Evolutionary conservation across 2,329 filamentous ascomycete species (phyloP), one percentile per base, ranked within the genome.

Genomic region (Apiospora arundinis): DNA sequence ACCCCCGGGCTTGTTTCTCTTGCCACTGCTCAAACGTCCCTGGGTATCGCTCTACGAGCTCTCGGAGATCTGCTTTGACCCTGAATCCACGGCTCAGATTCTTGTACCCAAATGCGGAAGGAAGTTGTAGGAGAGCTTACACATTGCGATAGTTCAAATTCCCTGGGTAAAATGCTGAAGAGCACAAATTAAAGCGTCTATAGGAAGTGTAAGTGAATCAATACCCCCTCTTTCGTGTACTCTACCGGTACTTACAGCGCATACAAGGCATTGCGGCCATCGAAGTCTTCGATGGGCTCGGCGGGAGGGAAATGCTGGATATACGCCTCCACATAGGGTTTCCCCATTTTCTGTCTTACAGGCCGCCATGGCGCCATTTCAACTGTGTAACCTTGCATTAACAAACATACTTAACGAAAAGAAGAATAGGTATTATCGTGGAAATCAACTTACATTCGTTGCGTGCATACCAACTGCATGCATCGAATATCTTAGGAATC

Each of bases 401-500:
- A 11, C 9, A n/a, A 14, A 12, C 8, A 4, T 14, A 25, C 1
- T 25, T 7, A 1, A n/a, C 1, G 12, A 25, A 4, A 6, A 32
- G 32, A 32, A 32, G 32, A 32, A 32, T 32, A 32, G 6, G 14
- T 5, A 52, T 6, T 0, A 28, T 16, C 9, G 9, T 14, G 28
- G 23, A 28, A 14, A 28, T 3, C 12, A 12, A 75, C 75, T 69
- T 70, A 80, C 80, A 83, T 76, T 85, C 83, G 68, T 84, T 82
- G 68, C 86, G 84, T 1, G 78, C 84, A 71, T 80, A 86, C 67
- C 83, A 83, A 60, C 77, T 80, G 66, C 79, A 79, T 0, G 83
- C 77, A 73, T 85, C 84, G 72, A 83, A 86, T 0, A 85, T 73
- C 4, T 85, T 72, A 9, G 77, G 74, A 56, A 78, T 68, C 0